Evolutionary conservation across 345 rosid species (phyloP).

Genomic region (Trapa incisa): DNA sequence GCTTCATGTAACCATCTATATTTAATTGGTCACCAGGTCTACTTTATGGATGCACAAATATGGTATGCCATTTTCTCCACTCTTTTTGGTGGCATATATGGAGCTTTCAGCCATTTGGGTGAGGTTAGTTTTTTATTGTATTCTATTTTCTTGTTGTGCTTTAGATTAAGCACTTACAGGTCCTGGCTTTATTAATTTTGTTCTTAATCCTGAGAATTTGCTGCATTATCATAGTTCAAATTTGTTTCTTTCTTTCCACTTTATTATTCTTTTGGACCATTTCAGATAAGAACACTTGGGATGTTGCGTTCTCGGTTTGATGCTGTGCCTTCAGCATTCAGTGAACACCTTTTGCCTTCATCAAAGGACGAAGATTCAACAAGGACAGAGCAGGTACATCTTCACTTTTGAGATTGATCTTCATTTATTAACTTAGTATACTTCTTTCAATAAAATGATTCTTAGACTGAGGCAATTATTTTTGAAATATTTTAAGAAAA

Average conservation of each 20-base stretch:
- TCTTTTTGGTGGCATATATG: slow-evolving; percentile 85
- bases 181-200: background rate
- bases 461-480: background rate
- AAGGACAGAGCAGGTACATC: slow-evolving; percentile 27
- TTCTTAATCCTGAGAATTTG: slow-evolving; percentile 1
- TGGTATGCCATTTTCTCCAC: slow-evolving; percentile 97
- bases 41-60: slow-evolving; percentile 91
- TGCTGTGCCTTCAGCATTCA: slow-evolving; percentile 55
- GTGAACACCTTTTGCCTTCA: slow-evolving; percentile 50
- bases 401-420: background rate
- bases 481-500: background rate
- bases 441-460: background rate
- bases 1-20: background rate
- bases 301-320: slow-evolving; percentile 89
- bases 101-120: slow-evolving; percentile 95
- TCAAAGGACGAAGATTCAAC: slow-evolving; percentile 17
- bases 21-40: slow-evolving; percentile 44
- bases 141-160: background rate
- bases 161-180: background rate
- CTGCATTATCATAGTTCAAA: background rate
- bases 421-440: background rate
- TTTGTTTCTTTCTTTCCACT: background rate
- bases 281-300: slow-evolving; percentile 84
- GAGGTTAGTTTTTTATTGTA: slow-evolving; percentile 42
- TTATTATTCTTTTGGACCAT: slow-evolving; percentile 8